Base-by-base conservation (phyloP, 169 alveolate genomes). In the Cryptosporidium felis region DNA sequence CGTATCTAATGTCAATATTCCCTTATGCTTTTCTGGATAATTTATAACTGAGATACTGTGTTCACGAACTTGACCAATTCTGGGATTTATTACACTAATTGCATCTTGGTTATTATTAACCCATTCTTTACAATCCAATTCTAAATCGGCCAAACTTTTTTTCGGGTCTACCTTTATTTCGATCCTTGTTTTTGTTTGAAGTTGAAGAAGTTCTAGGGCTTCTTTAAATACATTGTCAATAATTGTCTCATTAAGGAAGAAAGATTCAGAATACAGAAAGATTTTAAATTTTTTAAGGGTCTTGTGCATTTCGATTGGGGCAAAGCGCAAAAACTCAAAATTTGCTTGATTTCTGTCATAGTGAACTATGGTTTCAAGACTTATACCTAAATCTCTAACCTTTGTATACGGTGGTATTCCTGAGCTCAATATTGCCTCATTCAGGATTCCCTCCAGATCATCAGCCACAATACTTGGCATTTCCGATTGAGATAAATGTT, bases 281-380 rank as follows among this genome's bases (percentile, higher is more conserved):
- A 65, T 28, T 2, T 30, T 28, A n/a, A 28, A 46, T 0, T 16
- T 65, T 10, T 45, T 18, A 10, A 65, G 81, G 23, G 26, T 47
- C 30, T 28, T 44, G 6, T 44, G 59, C 81, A 65, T 65, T 44
- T 65, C 81, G n/a, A 53, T 5, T 21, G 81, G 81, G 3, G 59
- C 62, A 49, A 26, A 21, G n/a, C 36, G 62, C 16, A 65, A 44
- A 49, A 45, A 46, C 32, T 38, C 0, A 28, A n/a, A 28, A 56
- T 56, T 56, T 26, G 41, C 63, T 21, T 30, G 26, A 5, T 9
- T 56, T 23, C 14, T 5, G 10, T 56, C 34, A 12, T 16, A 16
- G 45, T 65, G 49, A 14, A 65, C 32, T n/a, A 23, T 16, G n/a
- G 62, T 23, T 41, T 65, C 61, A 32, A 65, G 10, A 46, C 2